Percentiles rank a stretch among this genome's conserved stretches.
These are phyloP conservation scores for Tricholomella constricta DNA, from an alignment of 768 basidiomycete species.

Conservation along the genomic window DNA sequence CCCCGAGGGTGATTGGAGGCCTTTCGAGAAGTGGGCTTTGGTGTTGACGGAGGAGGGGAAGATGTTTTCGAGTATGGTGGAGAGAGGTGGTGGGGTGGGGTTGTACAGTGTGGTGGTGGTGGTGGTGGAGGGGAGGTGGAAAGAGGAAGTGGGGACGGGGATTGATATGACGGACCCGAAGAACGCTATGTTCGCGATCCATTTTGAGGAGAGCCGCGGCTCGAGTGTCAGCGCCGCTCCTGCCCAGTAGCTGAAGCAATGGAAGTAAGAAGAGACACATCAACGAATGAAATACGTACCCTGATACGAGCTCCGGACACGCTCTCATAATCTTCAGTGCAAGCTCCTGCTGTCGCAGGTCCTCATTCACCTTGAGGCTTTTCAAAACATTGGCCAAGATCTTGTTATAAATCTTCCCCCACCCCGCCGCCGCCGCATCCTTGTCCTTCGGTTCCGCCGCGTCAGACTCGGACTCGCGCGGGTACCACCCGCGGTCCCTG, in stretches of 20 bases:
- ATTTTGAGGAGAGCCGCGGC: constrained; percentile 84
- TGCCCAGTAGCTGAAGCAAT: constrained; percentile 65
- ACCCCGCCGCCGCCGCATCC: constrained; percentile 42
- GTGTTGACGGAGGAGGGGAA: constrained; percentile 68
- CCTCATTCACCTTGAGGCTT: constrained; percentile 84
- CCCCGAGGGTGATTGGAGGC: constrained; percentile 67
- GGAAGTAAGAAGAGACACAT: constrained; percentile 13
- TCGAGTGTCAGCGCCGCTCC: constrained; percentile 72
- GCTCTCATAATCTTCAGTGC: constrained; percentile 76
- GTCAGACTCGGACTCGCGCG: constrained; percentile 64
- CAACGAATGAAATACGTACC: constrained; percentile 43
- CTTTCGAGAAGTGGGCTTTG: constrained; percentile 78
- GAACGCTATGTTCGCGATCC: constrained; percentile 89
- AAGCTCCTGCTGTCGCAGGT: constrained; percentile 81
- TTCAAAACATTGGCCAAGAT: constrained; percentile 78
- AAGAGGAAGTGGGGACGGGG: constrained; percentile 64
- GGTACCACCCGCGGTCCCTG: constrained; percentile 89
- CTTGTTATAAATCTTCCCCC: constrained; percentile 73
- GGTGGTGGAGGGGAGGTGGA: constrained; percentile 49
- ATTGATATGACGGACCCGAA: constrained; percentile 78
- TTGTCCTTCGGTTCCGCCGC: no score
- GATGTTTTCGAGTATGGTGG: constrained; percentile 72
- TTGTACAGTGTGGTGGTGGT: constrained; percentile 51
- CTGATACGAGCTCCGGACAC: constrained; percentile 84
- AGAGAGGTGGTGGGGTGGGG: constrained; percentile 74